Evolutionary conservation across 192 early-diverging fungal genomes (phyloP), one percentile per base, ranked within the genome.

Genomic region (Podila horticola): DNA sequence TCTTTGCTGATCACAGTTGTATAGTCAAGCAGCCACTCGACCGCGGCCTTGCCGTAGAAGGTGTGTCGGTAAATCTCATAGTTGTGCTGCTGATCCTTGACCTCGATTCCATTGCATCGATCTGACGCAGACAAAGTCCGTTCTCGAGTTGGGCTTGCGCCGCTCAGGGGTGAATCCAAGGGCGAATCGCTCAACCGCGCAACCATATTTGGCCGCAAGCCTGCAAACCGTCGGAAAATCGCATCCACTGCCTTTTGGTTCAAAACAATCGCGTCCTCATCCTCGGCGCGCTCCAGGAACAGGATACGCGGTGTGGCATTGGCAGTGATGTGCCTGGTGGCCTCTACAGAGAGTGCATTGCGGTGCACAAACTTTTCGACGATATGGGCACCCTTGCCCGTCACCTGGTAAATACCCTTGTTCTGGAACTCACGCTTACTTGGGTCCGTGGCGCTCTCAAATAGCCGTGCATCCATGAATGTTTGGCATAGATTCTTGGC

Each of bases 401-500:
- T 90, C n/a, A 86, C 64, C 19, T 69, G 62, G 57, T 84, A 88
- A 15, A 90, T 62, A 26, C 79, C 76, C 55, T 83, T 87, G 45
- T 90, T 86, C 41, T 86, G 84, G 50, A 90, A 84, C 1, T 67
- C 66, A 8, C 84, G 83, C 52, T 82, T 88, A 19, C 57, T 58
- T 20, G 88, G 76, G 63, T 90, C 89, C 0, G 71, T 55, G 5
- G 84, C 81, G 24, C 82, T 82, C 41, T 84, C 85, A 28, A 88
- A 83, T 19, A 88, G 69, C 24, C 84, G 67, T 10, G 89, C 86
- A 26, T 86, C 84, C 69, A 90, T 74, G 49, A 90, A 90, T 22
- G 86, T 84, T 41, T 87, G 83, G 45, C 84, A 85, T 1, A 90
- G 72, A 31, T 74, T 85, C 59, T 90, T 90, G 29, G 88, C 88